Conservation (phyloP, 805 yeast species). For the Ogataea pini region DNA sequence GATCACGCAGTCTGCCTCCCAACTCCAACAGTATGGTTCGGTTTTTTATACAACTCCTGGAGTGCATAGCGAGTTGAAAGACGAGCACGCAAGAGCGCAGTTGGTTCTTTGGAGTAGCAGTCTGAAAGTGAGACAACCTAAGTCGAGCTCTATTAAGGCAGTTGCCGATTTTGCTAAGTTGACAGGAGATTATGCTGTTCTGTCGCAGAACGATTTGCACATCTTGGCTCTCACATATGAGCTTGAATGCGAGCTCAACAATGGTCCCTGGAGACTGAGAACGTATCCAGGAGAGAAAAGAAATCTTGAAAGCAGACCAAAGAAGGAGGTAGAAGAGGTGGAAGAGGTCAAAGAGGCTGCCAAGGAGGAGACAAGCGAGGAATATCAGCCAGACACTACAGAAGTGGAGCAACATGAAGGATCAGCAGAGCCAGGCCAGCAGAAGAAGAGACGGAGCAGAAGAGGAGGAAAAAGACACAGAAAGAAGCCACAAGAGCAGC, state of each 20-base stretch:
- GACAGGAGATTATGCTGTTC: constrained; percentile 89
- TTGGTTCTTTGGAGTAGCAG: constrained; percentile 77
- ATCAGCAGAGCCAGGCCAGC: constrained; percentile 7
- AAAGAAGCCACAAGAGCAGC: constrained; percentile 40
- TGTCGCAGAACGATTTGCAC: constrained; percentile 89
- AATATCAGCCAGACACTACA: constrained; percentile 9
- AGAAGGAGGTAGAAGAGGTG: constrained; percentile 23
- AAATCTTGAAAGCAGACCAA: constrained; percentile 17
- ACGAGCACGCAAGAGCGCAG: constrained; percentile 80
- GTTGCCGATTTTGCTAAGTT: constrained; percentile 76
- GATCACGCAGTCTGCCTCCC: constrained; percentile 78
- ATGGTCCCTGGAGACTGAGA: constrained; percentile 72
- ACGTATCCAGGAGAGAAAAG: constrained; percentile 66
- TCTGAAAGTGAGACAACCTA: constrained; percentile 76
- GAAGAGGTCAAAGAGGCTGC: background rate
- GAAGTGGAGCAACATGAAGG: constrained; percentile 15
- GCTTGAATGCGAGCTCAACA: constrained; percentile 67
- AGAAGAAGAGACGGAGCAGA: constrained; percentile 47
- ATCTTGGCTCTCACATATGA: constrained; percentile 91
- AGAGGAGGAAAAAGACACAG: constrained; percentile 69
- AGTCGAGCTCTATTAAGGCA: constrained; percentile 55
- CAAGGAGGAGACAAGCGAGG: constrained; percentile 13
- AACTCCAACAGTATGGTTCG: constrained; percentile 67
- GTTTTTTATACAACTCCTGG: constrained; percentile 90
- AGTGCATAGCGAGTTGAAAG: constrained; percentile 81